Evolutionary conservation across 2,329 filamentous ascomycete species (phyloP), one percentile per base, ranked within the genome.

Genomic region (Trichoderma atroviride): DNA sequence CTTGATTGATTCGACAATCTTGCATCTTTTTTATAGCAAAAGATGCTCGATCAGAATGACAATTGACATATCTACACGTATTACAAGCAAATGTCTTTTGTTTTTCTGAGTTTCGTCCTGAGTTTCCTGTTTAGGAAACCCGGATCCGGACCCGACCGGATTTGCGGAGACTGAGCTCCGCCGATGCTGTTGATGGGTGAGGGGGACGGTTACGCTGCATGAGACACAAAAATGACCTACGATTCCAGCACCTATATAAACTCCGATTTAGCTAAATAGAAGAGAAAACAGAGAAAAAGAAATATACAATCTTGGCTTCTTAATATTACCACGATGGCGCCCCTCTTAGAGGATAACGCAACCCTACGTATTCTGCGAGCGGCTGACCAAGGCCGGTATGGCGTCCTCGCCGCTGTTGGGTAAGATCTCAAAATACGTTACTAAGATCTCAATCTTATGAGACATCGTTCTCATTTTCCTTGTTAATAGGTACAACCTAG

Each of bases 401-500:
- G 68, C 43, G 47, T 70, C 56, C 57, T 68, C 29, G 68, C 63
- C 22, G 68, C 56, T 31, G 63, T 57, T 53, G 50, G 68, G 62
- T 69, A 66, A 62, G 68, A 40, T 43, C 0, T 16, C 37, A 40
- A 19, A 19, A 40, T 2, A n/a, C 31, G 2, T n/a, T 10, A 3
- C 40, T 29, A 13, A 7, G 22, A 40, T 13, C 2, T 14, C 16
- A 9, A 52, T 11, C 3, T 6, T 31, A 37, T 33, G 24, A n/a
- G 11, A 35, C 14, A 35, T 1, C 60, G 13, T 1, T 59, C 29
- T 37, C 24, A n/a, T 58, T 31, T 19, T 22, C 24, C 22, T 29
- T 31, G 50, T 50, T 57, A n/a, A 5, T 27, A 65, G 55, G 27
- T 70, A 70, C 24, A 77, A 75, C 35, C 47, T 92, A 70, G 90